These are phyloP conservation scores for Isoetes engelmannii DNA, from an alignment of 83 land plant genomes.

Conservation along the genomic window DNA sequence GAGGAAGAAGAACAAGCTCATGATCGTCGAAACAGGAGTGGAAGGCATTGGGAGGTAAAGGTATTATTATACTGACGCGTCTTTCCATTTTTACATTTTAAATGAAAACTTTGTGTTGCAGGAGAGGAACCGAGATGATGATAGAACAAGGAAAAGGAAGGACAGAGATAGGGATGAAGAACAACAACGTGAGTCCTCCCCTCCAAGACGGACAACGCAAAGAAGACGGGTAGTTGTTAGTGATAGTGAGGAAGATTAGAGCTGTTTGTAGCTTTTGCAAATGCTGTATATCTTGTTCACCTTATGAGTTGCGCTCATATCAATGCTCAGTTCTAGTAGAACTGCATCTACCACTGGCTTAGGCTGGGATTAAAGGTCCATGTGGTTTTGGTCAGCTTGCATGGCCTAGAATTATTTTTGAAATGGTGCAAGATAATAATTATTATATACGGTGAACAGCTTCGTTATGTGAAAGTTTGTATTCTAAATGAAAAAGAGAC, in stretches of 20 bases:
- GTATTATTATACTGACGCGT: background rate
- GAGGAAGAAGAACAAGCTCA: slow-evolving; percentile 40
- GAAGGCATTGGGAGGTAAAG: slow-evolving; percentile 9
- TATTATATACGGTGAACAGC: no score
- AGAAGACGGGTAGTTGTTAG: slow-evolving; percentile 77
- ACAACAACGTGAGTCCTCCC: slow-evolving; percentile 52
- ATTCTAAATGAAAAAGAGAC: no score
- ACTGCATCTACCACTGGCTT: no score
- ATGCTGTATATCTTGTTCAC: no score
- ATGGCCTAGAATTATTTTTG: no score
- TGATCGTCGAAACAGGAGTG: slow-evolving; percentile 35
- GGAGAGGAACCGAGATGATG: slow-evolving; percentile 40
- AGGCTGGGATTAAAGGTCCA: no score
- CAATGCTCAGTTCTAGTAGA: no score
- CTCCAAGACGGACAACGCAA: slow-evolving; percentile 54
- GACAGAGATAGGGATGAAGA: slow-evolving; percentile 37
- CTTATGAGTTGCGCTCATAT: no score
- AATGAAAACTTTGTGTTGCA: slow-evolving; percentile 11
- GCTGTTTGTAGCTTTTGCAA: no score
- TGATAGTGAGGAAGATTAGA: slow-evolving; percentile 89
- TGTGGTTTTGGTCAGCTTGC: no score
- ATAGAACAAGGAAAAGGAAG: slow-evolving; percentile 51
- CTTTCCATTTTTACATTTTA: background rate
- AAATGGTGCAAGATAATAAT: no score
- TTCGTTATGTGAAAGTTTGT: no score